Conservation (phyloP, 2,329 filamentous ascomycete species). For the Aspergillus versicolor region DNA sequence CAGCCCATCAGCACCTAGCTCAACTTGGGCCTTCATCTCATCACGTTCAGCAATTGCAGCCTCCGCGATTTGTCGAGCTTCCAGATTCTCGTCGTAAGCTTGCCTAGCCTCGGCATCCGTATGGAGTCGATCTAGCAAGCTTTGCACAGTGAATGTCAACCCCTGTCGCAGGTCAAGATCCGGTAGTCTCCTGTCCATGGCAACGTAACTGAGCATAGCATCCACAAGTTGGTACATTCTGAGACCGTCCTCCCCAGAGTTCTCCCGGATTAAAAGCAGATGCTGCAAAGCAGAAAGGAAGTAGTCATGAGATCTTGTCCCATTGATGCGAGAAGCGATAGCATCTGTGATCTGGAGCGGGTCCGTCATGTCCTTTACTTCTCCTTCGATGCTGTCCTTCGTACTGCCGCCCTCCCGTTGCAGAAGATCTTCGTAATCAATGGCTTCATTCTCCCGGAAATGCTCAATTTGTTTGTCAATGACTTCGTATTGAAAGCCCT, state of each 20-base stretch:
- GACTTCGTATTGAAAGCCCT: constrained; percentile 94
- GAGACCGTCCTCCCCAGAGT: constrained; percentile 85
- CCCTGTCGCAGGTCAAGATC: constrained; percentile 98
- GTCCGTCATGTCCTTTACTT: constrained; percentile 88
- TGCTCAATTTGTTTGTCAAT: constrained; percentile 98
- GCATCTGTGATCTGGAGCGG: constrained; percentile 91
- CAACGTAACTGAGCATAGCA: constrained; percentile 98
- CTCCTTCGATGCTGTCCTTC: constrained; percentile 81
- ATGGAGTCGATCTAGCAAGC: constrained; percentile 88
- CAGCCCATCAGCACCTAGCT: constrained; percentile 87
- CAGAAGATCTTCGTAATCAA: constrained; percentile 96
- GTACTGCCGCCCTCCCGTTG: constrained; percentile 88
- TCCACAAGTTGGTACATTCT: constrained; percentile 98
- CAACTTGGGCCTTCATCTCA: constrained; percentile 85
- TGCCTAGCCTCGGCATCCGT: constrained; percentile 93
- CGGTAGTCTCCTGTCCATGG: constrained; percentile 92
- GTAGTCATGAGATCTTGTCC: constrained; percentile 87
- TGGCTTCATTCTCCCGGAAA: constrained; percentile 89
- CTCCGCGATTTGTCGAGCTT: constrained; percentile 89
- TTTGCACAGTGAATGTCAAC: constrained; percentile 96
- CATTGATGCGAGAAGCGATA: constrained; percentile 79
- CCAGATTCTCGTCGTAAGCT: constrained; percentile 85
- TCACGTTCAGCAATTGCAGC: constrained; percentile 94
- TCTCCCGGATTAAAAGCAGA: constrained; percentile 86
- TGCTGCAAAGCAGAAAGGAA: constrained; percentile 95